Evolutionary conservation across 2,329 filamentous ascomycete genomes (phyloP).

Genomic region (Colletotrichum sp.): DNA sequence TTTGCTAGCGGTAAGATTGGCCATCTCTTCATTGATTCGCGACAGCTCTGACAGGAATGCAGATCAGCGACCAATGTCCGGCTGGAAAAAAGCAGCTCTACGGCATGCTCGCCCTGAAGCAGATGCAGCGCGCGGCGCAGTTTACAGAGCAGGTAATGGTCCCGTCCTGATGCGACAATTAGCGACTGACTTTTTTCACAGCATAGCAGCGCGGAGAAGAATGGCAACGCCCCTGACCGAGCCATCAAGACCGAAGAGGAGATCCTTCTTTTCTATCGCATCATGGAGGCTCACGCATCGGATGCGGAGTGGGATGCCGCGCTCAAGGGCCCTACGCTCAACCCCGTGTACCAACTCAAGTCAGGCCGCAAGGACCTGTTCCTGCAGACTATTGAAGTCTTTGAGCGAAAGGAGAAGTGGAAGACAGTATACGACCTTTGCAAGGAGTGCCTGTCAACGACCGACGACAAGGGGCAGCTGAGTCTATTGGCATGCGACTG

Average conservation of each 20-base stretch:
- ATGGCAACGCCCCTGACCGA: constrained; percentile 25
- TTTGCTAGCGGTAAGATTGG: constrained; percentile 52
- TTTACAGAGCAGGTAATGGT: constrained; percentile 45
- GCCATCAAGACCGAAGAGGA: constrained; percentile 54
- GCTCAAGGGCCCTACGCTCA: constrained; percentile 42
- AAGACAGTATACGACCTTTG: constrained; percentile 48
- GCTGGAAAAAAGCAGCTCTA: constrained; percentile 58
- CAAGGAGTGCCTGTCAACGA: constrained; percentile 43
- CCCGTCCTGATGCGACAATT: neutral
- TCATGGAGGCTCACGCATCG: constrained; percentile 48
- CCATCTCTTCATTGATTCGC: no score
- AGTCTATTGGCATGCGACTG: constrained; percentile 52
- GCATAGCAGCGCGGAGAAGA: neutral
- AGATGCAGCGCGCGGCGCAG: constrained; percentile 55
- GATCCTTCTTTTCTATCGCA: constrained; percentile 52
- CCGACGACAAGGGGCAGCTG: constrained; percentile 39
- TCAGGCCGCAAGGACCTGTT: constrained; percentile 53
- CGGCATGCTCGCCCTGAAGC: constrained; percentile 53
- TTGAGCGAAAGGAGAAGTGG: constrained; percentile 47
- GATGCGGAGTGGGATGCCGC: constrained; percentile 45
- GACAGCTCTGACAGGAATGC: neutral
- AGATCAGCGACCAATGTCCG: constrained; percentile 53
- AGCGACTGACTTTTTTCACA: neutral
- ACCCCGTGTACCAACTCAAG: constrained; percentile 48
- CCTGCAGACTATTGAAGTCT: constrained; percentile 41